Conservation (phyloP, 495 filamentous ascomycete genomes). For the Thozetella sp. region DNA sequence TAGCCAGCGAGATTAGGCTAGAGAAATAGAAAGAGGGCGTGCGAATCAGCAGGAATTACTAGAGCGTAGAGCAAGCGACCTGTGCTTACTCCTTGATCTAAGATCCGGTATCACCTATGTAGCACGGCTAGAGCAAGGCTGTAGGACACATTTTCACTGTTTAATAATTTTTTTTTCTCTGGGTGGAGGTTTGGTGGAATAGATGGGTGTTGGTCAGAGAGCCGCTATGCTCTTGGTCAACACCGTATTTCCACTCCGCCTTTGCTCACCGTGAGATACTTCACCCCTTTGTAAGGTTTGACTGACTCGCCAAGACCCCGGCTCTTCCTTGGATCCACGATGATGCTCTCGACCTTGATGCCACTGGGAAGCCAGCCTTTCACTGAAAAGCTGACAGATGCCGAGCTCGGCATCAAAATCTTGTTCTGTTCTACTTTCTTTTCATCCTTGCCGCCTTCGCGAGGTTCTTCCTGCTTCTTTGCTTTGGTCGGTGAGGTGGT, state of each 20-base stretch:
- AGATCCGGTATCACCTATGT: too few relatives aligned
- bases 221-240: conserved; percentile 23
- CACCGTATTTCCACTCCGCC: conserved; percentile 82
- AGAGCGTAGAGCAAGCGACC: too few relatives aligned
- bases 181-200: too few relatives aligned
- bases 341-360: conserved; percentile 87
- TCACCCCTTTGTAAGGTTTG: conserved; percentile 97
- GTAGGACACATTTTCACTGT: too few relatives aligned
- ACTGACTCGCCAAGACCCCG: conserved; percentile 83
- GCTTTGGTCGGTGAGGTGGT: conserved; percentile 28
- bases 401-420: conserved; percentile 87
- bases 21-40: too few relatives aligned
- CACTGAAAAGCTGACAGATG: conserved; percentile 84
- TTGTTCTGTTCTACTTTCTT: conserved; percentile 69
- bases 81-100: too few relatives aligned
- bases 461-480: conserved; percentile 33
- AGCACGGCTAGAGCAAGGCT: too few relatives aligned
- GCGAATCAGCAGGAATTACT: too few relatives aligned
- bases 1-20: too few relatives aligned
- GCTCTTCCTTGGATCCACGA: conserved; percentile 83
- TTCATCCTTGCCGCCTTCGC: conserved; percentile 43
- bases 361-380: conserved; percentile 96
- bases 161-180: too few relatives aligned
- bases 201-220: too few relatives aligned
- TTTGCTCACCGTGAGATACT: conserved; percentile 90